These are phyloP conservation scores for Talaromyces pinophilus DNA, from an alignment of 2,329 filamentous ascomycete species.

Conservation along the genomic window DNA sequence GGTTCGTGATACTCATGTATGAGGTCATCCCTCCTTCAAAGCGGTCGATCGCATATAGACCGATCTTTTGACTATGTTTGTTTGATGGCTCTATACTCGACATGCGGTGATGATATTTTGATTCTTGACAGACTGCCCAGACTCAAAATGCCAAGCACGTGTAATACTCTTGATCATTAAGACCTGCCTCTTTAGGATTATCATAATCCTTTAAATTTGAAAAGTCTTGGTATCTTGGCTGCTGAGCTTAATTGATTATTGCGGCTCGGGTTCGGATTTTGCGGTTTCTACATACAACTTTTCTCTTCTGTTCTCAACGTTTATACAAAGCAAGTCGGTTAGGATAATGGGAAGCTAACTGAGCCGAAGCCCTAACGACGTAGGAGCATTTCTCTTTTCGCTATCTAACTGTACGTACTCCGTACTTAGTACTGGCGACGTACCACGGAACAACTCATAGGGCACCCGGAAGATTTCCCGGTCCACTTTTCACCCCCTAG, in stretches of 20 bases:
- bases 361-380: background rate
- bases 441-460: constrained; percentile 5
- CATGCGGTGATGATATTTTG: constrained; percentile 3
- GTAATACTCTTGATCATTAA: background rate
- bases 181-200: background rate
- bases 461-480: constrained; percentile 5
- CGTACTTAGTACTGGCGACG: background rate
- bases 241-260: background rate
- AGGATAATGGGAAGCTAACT: background rate
- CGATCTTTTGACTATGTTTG: background rate
- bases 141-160: background rate
- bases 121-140: background rate
- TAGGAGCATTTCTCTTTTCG: background rate
- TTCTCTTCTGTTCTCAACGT: too few species aligned
- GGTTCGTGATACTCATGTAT: background rate
- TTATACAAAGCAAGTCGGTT: too few species aligned
- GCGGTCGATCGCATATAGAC: constrained; percentile 3
- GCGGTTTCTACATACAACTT: background rate
- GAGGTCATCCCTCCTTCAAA: background rate
- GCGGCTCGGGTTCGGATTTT: background rate
- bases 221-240: background rate
- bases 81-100: background rate
- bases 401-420: background rate
- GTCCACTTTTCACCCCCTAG: background rate
- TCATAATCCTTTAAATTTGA: background rate